phyloP scores from a whole-genome alignment of 164 flowering plant genomes.

The Annona cherimola region DNA sequence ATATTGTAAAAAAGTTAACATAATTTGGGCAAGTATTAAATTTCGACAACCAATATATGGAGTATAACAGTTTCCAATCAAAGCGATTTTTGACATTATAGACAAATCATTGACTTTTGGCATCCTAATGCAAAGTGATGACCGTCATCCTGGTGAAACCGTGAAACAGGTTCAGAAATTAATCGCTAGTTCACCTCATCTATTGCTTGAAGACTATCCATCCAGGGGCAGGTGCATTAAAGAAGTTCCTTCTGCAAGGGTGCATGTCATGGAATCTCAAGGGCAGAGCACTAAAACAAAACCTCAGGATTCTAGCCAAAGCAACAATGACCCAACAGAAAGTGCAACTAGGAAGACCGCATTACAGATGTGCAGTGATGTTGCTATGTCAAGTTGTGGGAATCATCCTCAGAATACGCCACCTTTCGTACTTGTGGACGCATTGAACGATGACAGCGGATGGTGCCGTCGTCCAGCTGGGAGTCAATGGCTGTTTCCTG shows the following conservation, averaged over 20 bases:
- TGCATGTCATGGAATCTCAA: constrained; percentile 29
- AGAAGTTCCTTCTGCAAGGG: constrained; percentile 27
- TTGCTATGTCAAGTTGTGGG: constrained; percentile 17
- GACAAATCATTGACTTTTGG: too few species aligned
- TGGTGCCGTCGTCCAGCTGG: constrained; percentile 51
- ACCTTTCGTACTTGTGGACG: constrained; percentile 15
- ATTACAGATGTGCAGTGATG: constrained; percentile 30
- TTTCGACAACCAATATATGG: too few species aligned
- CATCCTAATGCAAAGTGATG: not conserved
- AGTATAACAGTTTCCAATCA: too few species aligned
- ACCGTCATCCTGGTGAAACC: constrained; percentile 11
- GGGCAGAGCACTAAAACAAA: constrained; percentile 25
- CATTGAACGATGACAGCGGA: constrained; percentile 28
- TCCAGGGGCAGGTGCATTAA: constrained; percentile 20
- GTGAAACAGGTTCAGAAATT: constrained; percentile 65
- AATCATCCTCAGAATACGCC: constrained; percentile 1
- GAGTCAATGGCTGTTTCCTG: constrained; percentile 80
- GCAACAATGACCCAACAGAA: constrained; percentile 30
- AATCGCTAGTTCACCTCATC: constrained; percentile 60
- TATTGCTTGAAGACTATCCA: constrained; percentile 34
- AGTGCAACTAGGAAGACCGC: constrained; percentile 46
- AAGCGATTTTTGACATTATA: too few species aligned
- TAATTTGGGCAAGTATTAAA: too few species aligned
- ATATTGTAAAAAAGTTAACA: too few species aligned
- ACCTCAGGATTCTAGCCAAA: constrained; percentile 29